Conservation (phyloP, 2,329 filamentous ascomycete genomes). For the Metarhizium album region DNA sequence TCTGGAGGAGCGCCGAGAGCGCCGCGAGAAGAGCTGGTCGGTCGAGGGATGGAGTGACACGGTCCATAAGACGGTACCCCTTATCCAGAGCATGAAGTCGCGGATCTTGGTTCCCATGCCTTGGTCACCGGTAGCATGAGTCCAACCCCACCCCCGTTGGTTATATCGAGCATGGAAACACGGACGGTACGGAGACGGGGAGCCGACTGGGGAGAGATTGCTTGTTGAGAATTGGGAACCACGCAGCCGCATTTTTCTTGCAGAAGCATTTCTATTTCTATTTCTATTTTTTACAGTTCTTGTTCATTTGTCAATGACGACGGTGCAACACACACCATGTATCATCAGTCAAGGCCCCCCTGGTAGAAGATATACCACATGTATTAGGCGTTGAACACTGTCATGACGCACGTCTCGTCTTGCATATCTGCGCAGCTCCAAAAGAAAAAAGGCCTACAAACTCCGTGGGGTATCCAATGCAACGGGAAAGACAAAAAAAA, state of each 20-base stretch:
- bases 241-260: not conserved
- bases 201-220: not conserved
- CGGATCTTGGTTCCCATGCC: slow-evolving; percentile 87
- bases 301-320: slow-evolving; percentile 6
- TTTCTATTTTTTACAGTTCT: too few species aligned
- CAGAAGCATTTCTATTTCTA: slow-evolving; percentile 3
- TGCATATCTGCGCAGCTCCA: not conserved
- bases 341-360: not conserved
- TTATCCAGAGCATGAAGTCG: slow-evolving; percentile 96
- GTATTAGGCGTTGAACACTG: slow-evolving; percentile 5
- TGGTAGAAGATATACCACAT: slow-evolving; percentile 1
- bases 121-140: slow-evolving; percentile 82
- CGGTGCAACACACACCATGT: slow-evolving; percentile 2
- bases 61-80: slow-evolving; percentile 94
- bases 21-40: slow-evolving; percentile 90
- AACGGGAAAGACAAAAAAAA: too few species aligned
- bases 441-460: not conserved
- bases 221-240: not conserved
- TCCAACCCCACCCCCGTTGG: not conserved
- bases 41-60: slow-evolving; percentile 94
- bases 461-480: slow-evolving; percentile 8
- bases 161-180: not conserved
- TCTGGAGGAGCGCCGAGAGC: slow-evolving; percentile 80
- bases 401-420: not conserved
- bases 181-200: not conserved